Conservation (phyloP, 1,284 basidiomycete species). For the Ganoderma resinaceum region DNA sequence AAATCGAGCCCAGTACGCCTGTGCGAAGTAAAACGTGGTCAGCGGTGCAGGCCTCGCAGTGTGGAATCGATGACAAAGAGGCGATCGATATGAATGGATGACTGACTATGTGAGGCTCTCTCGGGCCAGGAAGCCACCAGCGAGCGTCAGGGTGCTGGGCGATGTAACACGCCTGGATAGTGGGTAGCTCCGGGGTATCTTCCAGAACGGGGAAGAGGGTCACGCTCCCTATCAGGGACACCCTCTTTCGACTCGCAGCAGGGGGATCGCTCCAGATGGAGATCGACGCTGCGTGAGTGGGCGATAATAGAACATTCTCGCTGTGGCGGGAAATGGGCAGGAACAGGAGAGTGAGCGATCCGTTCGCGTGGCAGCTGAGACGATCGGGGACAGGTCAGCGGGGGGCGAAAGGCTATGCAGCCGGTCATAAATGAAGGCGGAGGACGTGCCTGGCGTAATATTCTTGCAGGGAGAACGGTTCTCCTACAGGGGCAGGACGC, state of each 20-base stretch:
- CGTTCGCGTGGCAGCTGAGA: slow-evolving; percentile 61
- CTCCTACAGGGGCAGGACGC: slow-evolving; percentile 43
- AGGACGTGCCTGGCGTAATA: slow-evolving; percentile 55
- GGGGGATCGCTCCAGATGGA: slow-evolving; percentile 55
- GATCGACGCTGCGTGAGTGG: slow-evolving; percentile 56
- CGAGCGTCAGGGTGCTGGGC: slow-evolving; percentile 56
- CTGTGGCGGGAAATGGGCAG: slow-evolving; percentile 70
- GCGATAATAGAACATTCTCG: slow-evolving; percentile 58
- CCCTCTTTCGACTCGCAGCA: slow-evolving; percentile 52
- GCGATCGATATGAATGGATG: background rate
- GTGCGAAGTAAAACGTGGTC: slow-evolving; percentile 17
- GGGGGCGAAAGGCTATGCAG: background rate
- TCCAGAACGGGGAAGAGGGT: slow-evolving; percentile 47
- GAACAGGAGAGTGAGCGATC: slow-evolving; percentile 67
- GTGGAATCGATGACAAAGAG: slow-evolving; percentile 16
- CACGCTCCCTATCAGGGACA: slow-evolving; percentile 64
- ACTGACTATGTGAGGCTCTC: slow-evolving; percentile 54
- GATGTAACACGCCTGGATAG: slow-evolving; percentile 52
- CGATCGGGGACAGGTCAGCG: slow-evolving; percentile 4
- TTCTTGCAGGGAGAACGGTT: slow-evolving; percentile 69
- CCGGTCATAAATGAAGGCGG: background rate
- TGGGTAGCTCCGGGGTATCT: slow-evolving; percentile 42
- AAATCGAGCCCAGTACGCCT: slow-evolving; percentile 64
- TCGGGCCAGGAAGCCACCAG: slow-evolving; percentile 58
- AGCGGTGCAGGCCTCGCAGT: slow-evolving; percentile 10